Percentiles rank a stretch among this genome's conserved stretches.
Conservation (phyloP, 768 basidiomycete genomes). For the Lactarius deliciosus region DNA sequence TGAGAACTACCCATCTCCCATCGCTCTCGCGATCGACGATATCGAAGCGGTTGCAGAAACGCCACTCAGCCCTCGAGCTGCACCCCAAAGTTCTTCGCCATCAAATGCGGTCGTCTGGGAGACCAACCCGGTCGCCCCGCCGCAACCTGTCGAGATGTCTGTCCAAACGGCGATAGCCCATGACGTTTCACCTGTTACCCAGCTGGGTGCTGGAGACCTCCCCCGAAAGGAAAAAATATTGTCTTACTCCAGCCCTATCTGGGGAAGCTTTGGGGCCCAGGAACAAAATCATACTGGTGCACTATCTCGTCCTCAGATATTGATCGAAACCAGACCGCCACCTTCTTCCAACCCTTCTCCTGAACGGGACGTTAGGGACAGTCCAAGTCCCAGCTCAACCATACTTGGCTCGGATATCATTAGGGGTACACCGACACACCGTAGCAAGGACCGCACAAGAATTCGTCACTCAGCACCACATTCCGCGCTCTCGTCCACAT, state of each 20-base stretch:
- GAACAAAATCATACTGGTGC: not conserved
- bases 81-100: not conserved
- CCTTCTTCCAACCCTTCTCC: conserved; percentile 4
- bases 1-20: conserved; percentile 4
- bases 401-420: conserved; percentile 38
- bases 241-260: conserved; percentile 23
- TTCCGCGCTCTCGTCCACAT: not conserved
- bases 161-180: not conserved
- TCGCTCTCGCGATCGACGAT: not conserved
- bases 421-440: conserved; percentile 11
- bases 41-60: not conserved
- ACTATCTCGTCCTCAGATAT: not conserved
- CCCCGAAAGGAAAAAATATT: conserved; percentile 13
- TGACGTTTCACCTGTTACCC: not conserved
- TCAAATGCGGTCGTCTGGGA: not conserved
- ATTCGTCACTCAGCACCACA: not conserved
- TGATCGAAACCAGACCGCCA: not conserved
- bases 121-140: not conserved
- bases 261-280: conserved; percentile 15
- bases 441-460: conserved; percentile 21
- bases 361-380: conserved; percentile 5
- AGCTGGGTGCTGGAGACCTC: not conserved
- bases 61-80: not conserved
- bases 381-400: conserved; percentile 20
- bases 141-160: not conserved